These are phyloP conservation scores for Kernera saxatilis DNA, from an alignment of 345 rosid genomes.

Conservation along the genomic window DNA sequence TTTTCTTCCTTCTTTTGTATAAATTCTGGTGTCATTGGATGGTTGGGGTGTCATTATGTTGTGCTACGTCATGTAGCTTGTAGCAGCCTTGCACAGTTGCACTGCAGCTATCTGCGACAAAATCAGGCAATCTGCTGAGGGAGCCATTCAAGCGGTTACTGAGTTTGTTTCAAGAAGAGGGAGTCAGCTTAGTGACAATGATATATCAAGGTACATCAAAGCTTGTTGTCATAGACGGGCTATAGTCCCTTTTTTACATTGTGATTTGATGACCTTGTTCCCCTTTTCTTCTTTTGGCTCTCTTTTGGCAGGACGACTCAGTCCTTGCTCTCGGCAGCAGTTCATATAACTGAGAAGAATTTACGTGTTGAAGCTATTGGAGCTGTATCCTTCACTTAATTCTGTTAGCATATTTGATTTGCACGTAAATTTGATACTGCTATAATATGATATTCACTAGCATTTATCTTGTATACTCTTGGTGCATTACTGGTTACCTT, in stretches of 20 bases:
- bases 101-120: slow-evolving; percentile 79
- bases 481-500: slow-evolving; percentile 36
- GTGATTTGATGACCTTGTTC: slow-evolving; percentile 7
- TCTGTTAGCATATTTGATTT: slow-evolving; percentile 11
- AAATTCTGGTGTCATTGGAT: slow-evolving; percentile 13
- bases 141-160: slow-evolving; percentile 86
- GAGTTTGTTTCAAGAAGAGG: slow-evolving; percentile 85
- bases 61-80: slow-evolving; percentile 61
- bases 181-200: slow-evolving; percentile 62
- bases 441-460: neutral
- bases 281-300: slow-evolving; percentile 8
- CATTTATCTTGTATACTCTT: slow-evolving; percentile 14
- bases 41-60: slow-evolving; percentile 9
- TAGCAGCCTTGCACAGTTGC: slow-evolving; percentile 66
- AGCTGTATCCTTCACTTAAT: slow-evolving; percentile 59
- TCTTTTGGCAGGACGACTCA: slow-evolving; percentile 70
- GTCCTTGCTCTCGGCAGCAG: slow-evolving; percentile 79
- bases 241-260: neutral
- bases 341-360: slow-evolving; percentile 81
- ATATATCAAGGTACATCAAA: slow-evolving; percentile 60
- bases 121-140: slow-evolving; percentile 90
- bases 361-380: slow-evolving; percentile 86
- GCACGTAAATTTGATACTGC: slow-evolving; percentile 7
- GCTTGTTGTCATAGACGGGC: neutral
- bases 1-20: slow-evolving; percentile 16